Base-by-base conservation (phyloP, 1,284 basidiomycete species). In the Trichosporon ovoides region DNA sequence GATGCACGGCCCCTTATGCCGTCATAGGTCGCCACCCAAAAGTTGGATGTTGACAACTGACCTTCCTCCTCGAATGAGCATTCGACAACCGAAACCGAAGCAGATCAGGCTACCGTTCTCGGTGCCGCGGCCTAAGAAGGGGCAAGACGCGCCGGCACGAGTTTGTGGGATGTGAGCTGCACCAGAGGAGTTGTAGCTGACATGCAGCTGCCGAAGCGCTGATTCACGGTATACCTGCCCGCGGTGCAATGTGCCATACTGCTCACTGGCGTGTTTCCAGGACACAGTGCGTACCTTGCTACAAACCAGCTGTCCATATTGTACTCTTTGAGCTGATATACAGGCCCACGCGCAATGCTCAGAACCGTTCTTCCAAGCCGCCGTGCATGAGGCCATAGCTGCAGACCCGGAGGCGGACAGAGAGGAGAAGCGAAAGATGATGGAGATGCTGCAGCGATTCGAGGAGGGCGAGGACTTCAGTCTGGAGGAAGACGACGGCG, bases 191-290 rank as follows among this genome's bases (percentile, higher is more conserved):
- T 18, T 2, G 7, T 19, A 51, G 36, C 38, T 38, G 43, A 54
- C 52, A 10, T 37, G 28, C 58, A 77, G 76, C 48, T 78, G 76
- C 58, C 69, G 72, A 2, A 64, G 65, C 51, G 62, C 61, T 0
- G 72, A 77, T 53, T 72, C 71, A 51, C 61, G 63, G 52, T 78
- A 78, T 56, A 75, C 72, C 43, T 78, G 76, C 59, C 76, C 76
- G 20, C 66, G 76, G 61, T 78, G 76, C 56, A 77, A 77, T 61
- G 59, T 77, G 7, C 58, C 72, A 5, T 78, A 78, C 54, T 78
- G 76, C 65, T 74, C 74, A 11, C 60, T 78, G 28, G 71, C 66
- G 3, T 78, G 76, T 55, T 78, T 78, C 59, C 61, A 67, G 18
- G 63, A 65, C 31, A 60, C 68, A 35, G 76, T 77, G 38, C 9